A percentile compares a stretch with the other conserved stretches of the same genome.
Conservation (phyloP, 768 basidiomycete genomes). For the Tephrocybe sp. region DNA sequence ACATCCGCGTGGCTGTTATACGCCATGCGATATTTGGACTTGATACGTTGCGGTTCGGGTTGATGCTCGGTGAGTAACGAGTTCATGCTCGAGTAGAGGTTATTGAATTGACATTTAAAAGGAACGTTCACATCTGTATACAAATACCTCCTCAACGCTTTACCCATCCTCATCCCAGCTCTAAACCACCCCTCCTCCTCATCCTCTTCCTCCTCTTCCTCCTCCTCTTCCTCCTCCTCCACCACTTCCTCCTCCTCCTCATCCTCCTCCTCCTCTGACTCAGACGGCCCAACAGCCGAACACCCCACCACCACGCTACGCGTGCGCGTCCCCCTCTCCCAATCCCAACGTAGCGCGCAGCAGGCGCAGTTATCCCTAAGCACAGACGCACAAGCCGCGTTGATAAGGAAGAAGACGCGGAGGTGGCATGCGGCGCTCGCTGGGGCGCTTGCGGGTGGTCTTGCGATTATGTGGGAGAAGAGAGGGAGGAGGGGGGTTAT, state of each 20-base stretch:
- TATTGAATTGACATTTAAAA: too few species aligned
- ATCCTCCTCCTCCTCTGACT: too few species aligned
- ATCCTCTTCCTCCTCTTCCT: too few species aligned
- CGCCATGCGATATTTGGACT: conserved; percentile 80
- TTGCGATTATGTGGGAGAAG: conserved; percentile 79
- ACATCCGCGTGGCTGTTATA: conserved; percentile 62
- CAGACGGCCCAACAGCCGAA: conserved; percentile 24
- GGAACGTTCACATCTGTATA: conserved; percentile 78
- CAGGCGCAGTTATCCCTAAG: conserved; percentile 59
- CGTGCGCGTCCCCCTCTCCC: conserved; percentile 27
- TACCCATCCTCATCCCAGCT: conserved; percentile 66
- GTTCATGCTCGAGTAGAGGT: too few species aligned
- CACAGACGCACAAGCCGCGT: conserved; percentile 58
- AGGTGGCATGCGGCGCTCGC: conserved; percentile 81
- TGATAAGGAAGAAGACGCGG: conserved; percentile 64
- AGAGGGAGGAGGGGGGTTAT: conserved; percentile 59
- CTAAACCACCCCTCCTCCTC: too few species aligned
- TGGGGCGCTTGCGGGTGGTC: conserved; percentile 68
- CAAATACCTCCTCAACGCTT: conserved; percentile 73
- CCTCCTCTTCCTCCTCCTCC: too few species aligned
- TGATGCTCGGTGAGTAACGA: conserved; percentile 81
- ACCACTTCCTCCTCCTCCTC: too few species aligned
- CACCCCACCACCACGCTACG: conserved; percentile 23
- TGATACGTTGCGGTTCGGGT: conserved; percentile 82
- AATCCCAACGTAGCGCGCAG: too few species aligned